Evolutionary conservation across 805 yeast species (phyloP).

Genomic region (Cyberlindnera amylophila): DNA sequence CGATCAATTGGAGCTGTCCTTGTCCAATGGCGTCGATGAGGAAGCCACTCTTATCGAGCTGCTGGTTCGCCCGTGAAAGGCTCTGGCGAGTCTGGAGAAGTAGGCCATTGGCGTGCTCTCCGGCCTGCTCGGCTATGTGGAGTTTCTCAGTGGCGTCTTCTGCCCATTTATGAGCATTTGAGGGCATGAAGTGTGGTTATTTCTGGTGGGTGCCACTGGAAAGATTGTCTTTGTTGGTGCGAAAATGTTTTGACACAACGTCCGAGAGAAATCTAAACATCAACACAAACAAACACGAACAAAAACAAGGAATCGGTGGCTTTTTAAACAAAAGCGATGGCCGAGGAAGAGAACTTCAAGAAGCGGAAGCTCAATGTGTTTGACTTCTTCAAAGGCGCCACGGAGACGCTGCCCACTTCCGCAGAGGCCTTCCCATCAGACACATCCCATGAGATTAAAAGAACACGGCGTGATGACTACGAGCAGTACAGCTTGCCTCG

Average conservation of each 20-base stretch:
- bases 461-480: constrained; percentile 18
- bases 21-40: constrained; percentile 38
- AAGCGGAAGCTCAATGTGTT: constrained; percentile 14
- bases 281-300: not conserved
- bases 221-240: no score
- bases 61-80: constrained; percentile 38
- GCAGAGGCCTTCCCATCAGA: no score
- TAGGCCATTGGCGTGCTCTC: constrained; percentile 45
- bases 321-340: not conserved
- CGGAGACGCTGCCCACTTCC: constrained; percentile 8
- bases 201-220: no score
- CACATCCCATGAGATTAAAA: constrained; percentile 20
- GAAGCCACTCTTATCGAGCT: constrained; percentile 41
- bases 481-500: not conserved
- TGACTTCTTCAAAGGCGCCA: constrained; percentile 15
- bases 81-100: constrained; percentile 35
- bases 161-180: constrained; percentile 30
- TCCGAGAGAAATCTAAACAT: not conserved
- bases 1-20: constrained; percentile 44
- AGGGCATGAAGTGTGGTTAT: not conserved
- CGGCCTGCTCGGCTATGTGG: constrained; percentile 45
- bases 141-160: constrained; percentile 46
- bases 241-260: constrained; percentile 1
- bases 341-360: constrained; percentile 5
- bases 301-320: not conserved